Percentiles rank a stretch among this genome's conserved stretches.
Evolutionary conservation across 2,329 filamentous ascomycete species (phyloP).

Genomic region (Verticillium isaacii): DNA sequence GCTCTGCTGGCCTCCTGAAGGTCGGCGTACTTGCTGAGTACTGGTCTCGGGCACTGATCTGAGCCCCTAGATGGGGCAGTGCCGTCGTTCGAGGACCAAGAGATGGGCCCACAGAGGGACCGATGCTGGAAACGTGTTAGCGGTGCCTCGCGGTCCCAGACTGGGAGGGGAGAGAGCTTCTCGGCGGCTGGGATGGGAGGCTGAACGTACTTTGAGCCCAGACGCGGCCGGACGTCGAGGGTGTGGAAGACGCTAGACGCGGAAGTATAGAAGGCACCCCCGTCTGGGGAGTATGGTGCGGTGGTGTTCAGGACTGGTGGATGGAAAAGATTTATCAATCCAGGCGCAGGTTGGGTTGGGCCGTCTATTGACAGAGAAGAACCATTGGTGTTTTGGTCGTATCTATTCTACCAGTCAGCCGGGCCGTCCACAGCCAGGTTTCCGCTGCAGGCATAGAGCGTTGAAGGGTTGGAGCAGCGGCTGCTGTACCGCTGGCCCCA

Average conservation of each 20-base stretch:
- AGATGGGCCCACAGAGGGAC: constrained; percentile 22
- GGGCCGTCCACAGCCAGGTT: constrained; percentile 4
- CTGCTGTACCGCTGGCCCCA: constrained; percentile 6
- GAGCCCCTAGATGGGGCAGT: constrained; percentile 45
- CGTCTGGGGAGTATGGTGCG: constrained; percentile 45
- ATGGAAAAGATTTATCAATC: constrained; percentile 46
- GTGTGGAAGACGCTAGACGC: constrained; percentile 39
- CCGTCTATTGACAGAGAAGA: constrained; percentile 50
- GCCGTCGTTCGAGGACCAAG: constrained; percentile 49
- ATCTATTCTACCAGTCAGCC: constrained; percentile 36
- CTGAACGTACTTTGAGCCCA: constrained; percentile 49
- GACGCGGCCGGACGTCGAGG: constrained; percentile 49
- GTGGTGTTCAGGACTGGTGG: constrained; percentile 41
- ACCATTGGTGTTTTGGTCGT: constrained; percentile 48
- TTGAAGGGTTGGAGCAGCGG: neutral
- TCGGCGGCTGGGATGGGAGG: neutral
- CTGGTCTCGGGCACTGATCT: constrained; percentile 47
- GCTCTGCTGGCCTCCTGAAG: constrained; percentile 44
- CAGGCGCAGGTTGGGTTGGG: constrained; percentile 41
- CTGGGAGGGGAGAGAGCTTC: neutral
- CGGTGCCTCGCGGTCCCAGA: neutral
- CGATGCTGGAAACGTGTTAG: neutral
- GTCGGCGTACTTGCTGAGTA: constrained; percentile 47
- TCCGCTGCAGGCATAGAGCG: neutral
- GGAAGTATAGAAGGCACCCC: constrained; percentile 42